Base-by-base conservation (phyloP, 768 basidiomycete genomes). In the Amanita jacksonii region DNA sequence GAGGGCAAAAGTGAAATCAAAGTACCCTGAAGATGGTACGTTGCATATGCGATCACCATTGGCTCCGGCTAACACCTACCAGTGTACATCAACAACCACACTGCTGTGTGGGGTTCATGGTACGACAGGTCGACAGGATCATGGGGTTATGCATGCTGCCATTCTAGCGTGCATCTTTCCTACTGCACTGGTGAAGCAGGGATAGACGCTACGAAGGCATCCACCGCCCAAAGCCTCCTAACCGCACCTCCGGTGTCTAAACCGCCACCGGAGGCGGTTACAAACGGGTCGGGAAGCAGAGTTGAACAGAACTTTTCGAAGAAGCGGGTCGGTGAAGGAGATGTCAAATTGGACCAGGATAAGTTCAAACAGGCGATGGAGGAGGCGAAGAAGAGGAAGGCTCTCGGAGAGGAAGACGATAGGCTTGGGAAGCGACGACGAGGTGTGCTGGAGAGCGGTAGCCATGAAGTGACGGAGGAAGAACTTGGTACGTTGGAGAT, bases 131-230 rank as follows among this genome's bases (percentile, higher is more conserved):
- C 75, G 9, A 70, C 74, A 2, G 77, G 81, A 10, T 57, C 68
- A 47, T 99, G 96, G 96, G 96, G 96, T 28, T 99, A 84, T 61
- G 83, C 77, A 20, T 99, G 96, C 61, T 99, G 96, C 57, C 93
- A 96, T 57, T 92, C 91, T 8, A 70, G 57, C 35, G 67, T 90
- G 22, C 84, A 90, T 54, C 66, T 86, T 39, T 93, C 93, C 13
- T 97, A 97, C 59, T 97, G 93, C 58, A 80, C 92, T 43, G 93
- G 93, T 3, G 58, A 76, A 58, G 87, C 81, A 22, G 91, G 88
- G 48, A 93, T 85, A 49, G 75, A 77, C 49, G 88, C 90, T 15
- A 63, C 78, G 16, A 60, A 76, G 13, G 84, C 86, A n/a, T 87
- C 88, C 1, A 81, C 72, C 50, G 85, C 81, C 6, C 74, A 79